These are phyloP conservation scores for Coemansia nantahalensis DNA, from an alignment of 192 early-diverging fungal species.

Conservation along the genomic window DNA sequence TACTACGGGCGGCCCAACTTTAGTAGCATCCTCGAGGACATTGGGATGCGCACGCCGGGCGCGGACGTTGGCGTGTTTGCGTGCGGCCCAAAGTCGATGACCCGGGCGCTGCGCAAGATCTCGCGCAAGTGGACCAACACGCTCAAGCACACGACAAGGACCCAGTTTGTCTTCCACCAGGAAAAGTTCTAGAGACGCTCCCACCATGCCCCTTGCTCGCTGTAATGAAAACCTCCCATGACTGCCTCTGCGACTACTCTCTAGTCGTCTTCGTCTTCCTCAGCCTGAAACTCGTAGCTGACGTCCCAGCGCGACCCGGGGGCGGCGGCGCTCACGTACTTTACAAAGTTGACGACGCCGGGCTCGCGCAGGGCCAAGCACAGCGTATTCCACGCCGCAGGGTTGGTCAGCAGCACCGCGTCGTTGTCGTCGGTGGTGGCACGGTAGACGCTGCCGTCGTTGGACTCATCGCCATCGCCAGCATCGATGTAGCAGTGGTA, in stretches of 20 bases:
- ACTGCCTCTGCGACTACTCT: too few relatives aligned
- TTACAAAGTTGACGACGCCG: slow-evolving; percentile 76
- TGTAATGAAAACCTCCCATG: too few relatives aligned
- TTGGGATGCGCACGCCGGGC: slow-evolving; percentile 57
- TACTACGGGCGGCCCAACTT: slow-evolving; percentile 78
- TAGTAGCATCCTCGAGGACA: slow-evolving; percentile 61
- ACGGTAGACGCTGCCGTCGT: slow-evolving; percentile 59
- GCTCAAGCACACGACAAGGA: slow-evolving; percentile 44
- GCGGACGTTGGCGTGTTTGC: slow-evolving; percentile 81
- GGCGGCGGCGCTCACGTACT: slow-evolving; percentile 75
- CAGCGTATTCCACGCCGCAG: slow-evolving; percentile 65
- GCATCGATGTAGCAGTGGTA: slow-evolving; percentile 77
- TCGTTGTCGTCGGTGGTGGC: slow-evolving; percentile 59
- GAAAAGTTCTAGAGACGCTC: slow-evolving; percentile 59
- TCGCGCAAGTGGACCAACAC: slow-evolving; percentile 41
- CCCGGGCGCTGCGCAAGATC: slow-evolving; percentile 53
- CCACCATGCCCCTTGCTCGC: not conserved
- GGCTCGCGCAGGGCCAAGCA: slow-evolving; percentile 68
- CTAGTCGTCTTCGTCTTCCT: not conserved
- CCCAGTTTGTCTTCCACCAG: slow-evolving; percentile 65
- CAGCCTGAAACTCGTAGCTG: slow-evolving; percentile 36
- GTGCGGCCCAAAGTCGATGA: slow-evolving; percentile 76
- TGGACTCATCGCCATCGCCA: slow-evolving; percentile 67
- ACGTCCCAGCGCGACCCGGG: slow-evolving; percentile 78
- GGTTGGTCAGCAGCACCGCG: slow-evolving; percentile 66